Conservation (phyloP, 1,284 basidiomycete genomes). For the Lignosus rhinocerotis region DNA sequence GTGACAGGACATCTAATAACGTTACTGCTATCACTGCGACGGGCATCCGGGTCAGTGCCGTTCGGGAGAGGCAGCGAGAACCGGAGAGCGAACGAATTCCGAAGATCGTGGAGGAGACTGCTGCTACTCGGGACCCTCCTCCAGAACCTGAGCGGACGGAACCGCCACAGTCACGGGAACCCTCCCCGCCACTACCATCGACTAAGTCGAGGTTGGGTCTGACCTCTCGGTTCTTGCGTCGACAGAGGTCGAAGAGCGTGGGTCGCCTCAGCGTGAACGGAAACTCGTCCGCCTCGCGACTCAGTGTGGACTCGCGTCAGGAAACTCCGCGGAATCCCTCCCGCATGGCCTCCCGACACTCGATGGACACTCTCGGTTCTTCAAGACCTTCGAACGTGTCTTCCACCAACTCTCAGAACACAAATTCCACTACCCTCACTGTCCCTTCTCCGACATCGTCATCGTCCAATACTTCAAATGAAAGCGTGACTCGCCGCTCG, state of each 20-base stretch:
- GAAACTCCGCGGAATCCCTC: conserved; percentile 23
- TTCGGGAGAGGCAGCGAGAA: conserved; percentile 23
- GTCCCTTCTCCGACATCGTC: conserved; percentile 15
- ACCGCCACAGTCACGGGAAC: not conserved
- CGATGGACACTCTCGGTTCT: conserved; percentile 26
- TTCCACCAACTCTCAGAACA: conserved; percentile 11
- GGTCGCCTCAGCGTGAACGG: conserved; percentile 3
- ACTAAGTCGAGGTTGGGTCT: conserved; percentile 29
- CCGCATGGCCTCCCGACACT: conserved; percentile 17
- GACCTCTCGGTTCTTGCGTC: conserved; percentile 29
- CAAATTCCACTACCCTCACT: conserved; percentile 24
- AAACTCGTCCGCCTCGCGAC: conserved; percentile 22
- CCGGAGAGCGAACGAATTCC: conserved; percentile 16
- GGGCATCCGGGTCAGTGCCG: conserved; percentile 25
- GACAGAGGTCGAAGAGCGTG: conserved; percentile 23
- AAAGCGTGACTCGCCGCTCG: conserved; percentile 19
- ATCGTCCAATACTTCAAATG: conserved; percentile 7
- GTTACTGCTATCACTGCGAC: conserved; percentile 22
- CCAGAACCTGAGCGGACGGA: not conserved
- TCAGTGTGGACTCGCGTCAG: conserved; percentile 25
- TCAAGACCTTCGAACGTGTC: conserved; percentile 21
- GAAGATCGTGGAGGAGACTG: conserved; percentile 26
- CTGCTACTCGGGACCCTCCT: not conserved
- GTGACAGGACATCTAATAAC: conserved; percentile 45
- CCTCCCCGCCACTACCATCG: conserved; percentile 11